Evolutionary conservation across 2,329 filamentous ascomycete genomes (phyloP).

Genomic region (Paecilomyces sp.): DNA sequence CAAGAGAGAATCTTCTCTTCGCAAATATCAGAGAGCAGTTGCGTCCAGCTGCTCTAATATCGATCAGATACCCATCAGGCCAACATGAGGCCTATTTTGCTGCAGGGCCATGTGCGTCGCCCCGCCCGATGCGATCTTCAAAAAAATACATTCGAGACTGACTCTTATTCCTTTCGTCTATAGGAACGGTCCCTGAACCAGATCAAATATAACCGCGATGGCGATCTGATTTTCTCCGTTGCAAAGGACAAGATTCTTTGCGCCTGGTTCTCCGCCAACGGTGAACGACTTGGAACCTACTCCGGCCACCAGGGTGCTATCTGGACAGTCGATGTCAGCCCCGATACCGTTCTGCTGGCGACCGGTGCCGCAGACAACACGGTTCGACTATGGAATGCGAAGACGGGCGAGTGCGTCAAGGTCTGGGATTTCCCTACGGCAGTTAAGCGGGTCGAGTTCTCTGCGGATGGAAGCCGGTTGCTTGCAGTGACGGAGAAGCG

Average conservation of each 20-base stretch:
- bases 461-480: slow-evolving; percentile 81
- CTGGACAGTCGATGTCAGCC: slow-evolving; percentile 97
- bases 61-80: slow-evolving; percentile 13
- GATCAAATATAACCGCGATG: slow-evolving; percentile 92
- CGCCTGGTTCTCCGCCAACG: slow-evolving; percentile 96
- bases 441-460: slow-evolving; percentile 97
- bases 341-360: slow-evolving; percentile 82
- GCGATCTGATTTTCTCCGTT: slow-evolving; percentile 92
- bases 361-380: slow-evolving; percentile 98
- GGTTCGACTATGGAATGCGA: slow-evolving; percentile 92
- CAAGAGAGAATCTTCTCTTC: slow-evolving; percentile 11
- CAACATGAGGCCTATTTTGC: slow-evolving; percentile 92
- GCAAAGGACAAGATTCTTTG: slow-evolving; percentile 96
- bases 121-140: slow-evolving; percentile 2
- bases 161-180: slow-evolving; percentile 7
- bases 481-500: slow-evolving; percentile 97
- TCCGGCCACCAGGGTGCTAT: slow-evolving; percentile 94
- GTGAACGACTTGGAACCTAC: slow-evolving; percentile 94
- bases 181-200: slow-evolving; percentile 90
- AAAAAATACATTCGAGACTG: not conserved
- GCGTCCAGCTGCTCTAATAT: not conserved
- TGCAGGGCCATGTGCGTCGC: slow-evolving; percentile 74
- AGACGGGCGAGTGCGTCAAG: slow-evolving; percentile 88
- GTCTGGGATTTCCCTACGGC: slow-evolving; percentile 96
- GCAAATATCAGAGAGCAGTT: slow-evolving; percentile 11